Percentiles rank a stretch among this genome's conserved stretches.
phyloP scores from a whole-genome alignment of 2,329 filamentous ascomycete genomes.

The Tricladium varicosporioides region DNA sequence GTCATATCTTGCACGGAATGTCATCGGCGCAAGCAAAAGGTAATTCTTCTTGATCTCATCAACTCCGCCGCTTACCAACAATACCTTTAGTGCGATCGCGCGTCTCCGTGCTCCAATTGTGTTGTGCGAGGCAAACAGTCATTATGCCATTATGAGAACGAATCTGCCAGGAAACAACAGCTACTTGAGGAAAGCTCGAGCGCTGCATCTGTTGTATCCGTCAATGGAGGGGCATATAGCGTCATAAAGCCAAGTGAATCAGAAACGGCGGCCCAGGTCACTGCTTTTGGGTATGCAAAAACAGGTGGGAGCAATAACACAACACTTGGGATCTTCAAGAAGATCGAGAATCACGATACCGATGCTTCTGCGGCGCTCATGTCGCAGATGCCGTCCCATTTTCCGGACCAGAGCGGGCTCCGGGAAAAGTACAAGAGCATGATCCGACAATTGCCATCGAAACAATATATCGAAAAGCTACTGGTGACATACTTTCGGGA shows the following conservation, averaged over 20 bases:
- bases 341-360: constrained; percentile 47
- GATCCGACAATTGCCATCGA: constrained; percentile 55
- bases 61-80: not conserved
- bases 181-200: constrained; percentile 26
- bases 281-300: constrained; percentile 51
- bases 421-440: constrained; percentile 58
- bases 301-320: constrained; percentile 46
- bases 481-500: constrained; percentile 54
- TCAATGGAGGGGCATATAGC: constrained; percentile 18
- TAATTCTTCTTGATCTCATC: constrained; percentile 5
- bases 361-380: constrained; percentile 29
- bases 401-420: constrained; percentile 40
- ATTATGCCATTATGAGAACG: constrained; percentile 55
- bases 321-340: constrained; percentile 54
- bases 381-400: constrained; percentile 16
- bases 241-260: constrained; percentile 18
- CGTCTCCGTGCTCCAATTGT: constrained; percentile 59
- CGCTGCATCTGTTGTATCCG: constrained; percentile 16
- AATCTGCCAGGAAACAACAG: constrained; percentile 32
- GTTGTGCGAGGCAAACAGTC: constrained; percentile 53
- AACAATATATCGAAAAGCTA: constrained; percentile 53
- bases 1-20: constrained; percentile 65
- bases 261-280: constrained; percentile 29
- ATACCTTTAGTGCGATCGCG: constrained; percentile 56
- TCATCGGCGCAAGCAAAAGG: constrained; percentile 54